phyloP scores from a whole-genome alignment of 2,329 filamentous ascomycete genomes.

The Penicillium brevicompactum region DNA sequence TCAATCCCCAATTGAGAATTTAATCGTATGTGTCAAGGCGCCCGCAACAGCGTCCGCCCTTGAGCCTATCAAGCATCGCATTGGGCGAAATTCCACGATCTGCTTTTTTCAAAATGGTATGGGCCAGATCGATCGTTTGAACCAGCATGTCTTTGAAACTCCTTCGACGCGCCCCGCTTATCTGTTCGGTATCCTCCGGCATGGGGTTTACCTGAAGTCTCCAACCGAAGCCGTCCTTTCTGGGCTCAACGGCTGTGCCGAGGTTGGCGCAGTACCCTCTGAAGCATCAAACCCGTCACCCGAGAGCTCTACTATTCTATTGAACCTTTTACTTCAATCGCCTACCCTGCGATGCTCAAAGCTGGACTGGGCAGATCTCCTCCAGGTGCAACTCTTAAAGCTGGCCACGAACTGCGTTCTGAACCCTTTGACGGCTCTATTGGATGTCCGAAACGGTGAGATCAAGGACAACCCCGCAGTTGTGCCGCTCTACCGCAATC shows the following conservation, averaged over 20 bases:
- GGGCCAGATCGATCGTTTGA: constrained; percentile 19
- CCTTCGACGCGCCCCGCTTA: constrained; percentile 10
- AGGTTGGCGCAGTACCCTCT: constrained; percentile 11
- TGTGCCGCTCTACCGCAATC: constrained; percentile 2
- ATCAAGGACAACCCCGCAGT: constrained; percentile 11
- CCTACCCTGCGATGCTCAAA: constrained; percentile 14
- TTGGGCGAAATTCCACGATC: constrained; percentile 15
- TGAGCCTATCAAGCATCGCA: constrained; percentile 15
- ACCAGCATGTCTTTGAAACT: constrained; percentile 11
- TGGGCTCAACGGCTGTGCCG: constrained; percentile 11
- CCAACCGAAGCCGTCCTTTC: constrained; percentile 17
- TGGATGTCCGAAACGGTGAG: constrained; percentile 16
- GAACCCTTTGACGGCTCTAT: constrained; percentile 19
- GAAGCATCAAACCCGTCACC: background rate
- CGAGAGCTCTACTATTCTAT: background rate
- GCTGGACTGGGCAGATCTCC: constrained; percentile 13
- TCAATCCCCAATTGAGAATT: constrained; percentile 11
- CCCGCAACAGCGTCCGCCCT: constrained; percentile 18
- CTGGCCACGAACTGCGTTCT: constrained; percentile 19
- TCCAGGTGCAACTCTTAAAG: constrained; percentile 15
- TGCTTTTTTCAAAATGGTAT: constrained; percentile 22
- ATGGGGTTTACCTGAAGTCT: constrained; percentile 18
- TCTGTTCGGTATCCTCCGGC: constrained; percentile 19
- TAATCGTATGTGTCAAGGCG: constrained; percentile 22
- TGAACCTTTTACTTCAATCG: constrained; percentile 11